phyloP scores from a whole-genome alignment of 139 green algal genomes.

The Picocystis salinarum region DNA sequence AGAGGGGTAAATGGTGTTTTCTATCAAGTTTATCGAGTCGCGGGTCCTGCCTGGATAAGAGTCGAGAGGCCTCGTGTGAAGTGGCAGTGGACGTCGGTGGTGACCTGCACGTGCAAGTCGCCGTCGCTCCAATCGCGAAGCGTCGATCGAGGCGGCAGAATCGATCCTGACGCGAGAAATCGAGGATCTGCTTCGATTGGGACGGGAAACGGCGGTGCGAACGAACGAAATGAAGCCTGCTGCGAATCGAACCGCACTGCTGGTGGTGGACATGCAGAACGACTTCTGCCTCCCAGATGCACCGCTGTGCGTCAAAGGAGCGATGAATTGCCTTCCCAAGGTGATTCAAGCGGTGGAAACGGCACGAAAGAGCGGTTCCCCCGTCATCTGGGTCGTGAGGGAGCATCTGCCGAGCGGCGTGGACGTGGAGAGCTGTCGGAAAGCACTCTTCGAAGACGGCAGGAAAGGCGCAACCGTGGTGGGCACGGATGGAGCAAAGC shows the following conservation, averaged over 20 bases:
- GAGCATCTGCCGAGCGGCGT: conserved; percentile 18
- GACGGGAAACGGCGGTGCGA: too few relatives aligned
- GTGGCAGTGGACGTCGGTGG: too few relatives aligned
- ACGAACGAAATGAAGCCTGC: too few relatives aligned
- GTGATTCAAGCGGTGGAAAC: conserved; percentile 14
- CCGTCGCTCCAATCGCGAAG: too few relatives aligned
- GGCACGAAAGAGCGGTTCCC: conserved; percentile 11
- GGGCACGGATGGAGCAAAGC: conserved; percentile 7
- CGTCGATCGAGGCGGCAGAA: too few relatives aligned
- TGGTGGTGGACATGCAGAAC: conserved; percentile 18
- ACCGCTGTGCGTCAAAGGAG: conserved; percentile 18
- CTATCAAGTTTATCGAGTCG: too few relatives aligned
- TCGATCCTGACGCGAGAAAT: too few relatives aligned
- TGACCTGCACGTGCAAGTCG: too few relatives aligned
- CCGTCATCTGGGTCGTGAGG: conserved; percentile 26
- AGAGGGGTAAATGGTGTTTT: too few relatives aligned
- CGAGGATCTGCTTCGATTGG: too few relatives aligned
- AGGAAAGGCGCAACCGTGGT: not conserved
- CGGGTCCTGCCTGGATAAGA: too few relatives aligned
- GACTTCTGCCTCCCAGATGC: conserved; percentile 24
- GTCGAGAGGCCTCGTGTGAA: too few relatives aligned
- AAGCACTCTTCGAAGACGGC: conserved; percentile 6
- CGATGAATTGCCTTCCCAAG: conserved; percentile 14
- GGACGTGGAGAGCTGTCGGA: conserved; percentile 6
- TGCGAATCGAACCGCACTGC: not conserved